Base-by-base conservation (phyloP, 2,329 filamentous ascomycete species). In the Botryotinia narcissicola region DNA sequence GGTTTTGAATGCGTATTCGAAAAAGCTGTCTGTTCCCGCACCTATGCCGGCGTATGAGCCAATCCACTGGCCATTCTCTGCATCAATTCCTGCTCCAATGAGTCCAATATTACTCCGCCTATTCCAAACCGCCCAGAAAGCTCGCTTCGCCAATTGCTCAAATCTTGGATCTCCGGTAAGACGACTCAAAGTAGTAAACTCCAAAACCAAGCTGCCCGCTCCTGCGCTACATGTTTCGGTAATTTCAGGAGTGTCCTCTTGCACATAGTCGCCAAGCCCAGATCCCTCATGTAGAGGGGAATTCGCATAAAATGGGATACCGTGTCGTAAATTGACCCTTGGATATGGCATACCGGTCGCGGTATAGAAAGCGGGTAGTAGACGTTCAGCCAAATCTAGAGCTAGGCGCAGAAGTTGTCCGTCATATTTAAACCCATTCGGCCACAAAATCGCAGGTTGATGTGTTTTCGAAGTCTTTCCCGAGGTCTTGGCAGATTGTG, bases 101-200 rank as follows among this genome's bases (percentile, higher is more conserved):
- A 99, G 86, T 6, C 93, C 94, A 78, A 97, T 93, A 59, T 90
- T 88, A 81, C 93, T 98, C 76, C 95, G 89, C 73, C 93, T 87
- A 61, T 91, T 86, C 96, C 96, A 99, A n/a, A 99, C 93, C 37
- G 95, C 92, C 94, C 95, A 98, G 80, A 99, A 99, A 0, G 96
- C 95, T 73, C 93, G 87, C 82, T 98, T 98, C 0, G 93, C 95
- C 25, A 93, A 87, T 79, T 92, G 90, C 82, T 99, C 96, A 79
- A 97, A 99, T n/a, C 93, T 89, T 16, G 87, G 84, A 80, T 98
- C 93, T 18, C 93, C 94, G 0, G 94, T 97, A 64, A 99, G 85
- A 37, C 96, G 89, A 79, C 94, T 98, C 64, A 99, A 86, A 0
- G 95, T 93, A 0, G 94, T 93, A 77, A 98, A 97, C 81, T 99